Base-by-base conservation (phyloP, 1,284 basidiomycete genomes). In the Boletus hoseneyae region DNA sequence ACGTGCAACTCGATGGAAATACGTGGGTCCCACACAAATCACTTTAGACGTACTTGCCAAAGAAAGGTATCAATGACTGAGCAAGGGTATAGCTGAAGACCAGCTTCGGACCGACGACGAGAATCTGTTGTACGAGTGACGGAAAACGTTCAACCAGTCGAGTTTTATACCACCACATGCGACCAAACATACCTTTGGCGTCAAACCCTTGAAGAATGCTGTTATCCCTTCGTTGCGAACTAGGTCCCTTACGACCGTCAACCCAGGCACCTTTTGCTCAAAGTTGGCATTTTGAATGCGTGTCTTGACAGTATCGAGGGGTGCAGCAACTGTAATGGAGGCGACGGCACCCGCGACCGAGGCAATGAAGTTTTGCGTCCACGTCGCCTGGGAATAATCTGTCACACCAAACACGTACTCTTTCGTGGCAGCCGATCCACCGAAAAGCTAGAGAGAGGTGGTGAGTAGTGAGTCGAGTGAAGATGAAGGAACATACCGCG, bases 201-300 rank as follows among this genome's bases (percentile, higher is more conserved):
- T 97, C 57, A 97, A 74, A 34, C 95, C 95, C 76, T 99, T 98
- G 81, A 99, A 98, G 72, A 98, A 90, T n/a, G 93, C 92, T 0
- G 71, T 65, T 7, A 76, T 48, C 32, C 96, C 96, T 72, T 99
- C 96, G 55, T 92, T 82, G 70, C 83, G 86, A 66, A 98, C 68
- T 61, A 99, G 79, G 39, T 98, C 96, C 67, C 81, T 85, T 57
- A 98, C 76, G 48, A 98, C 90, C 1, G 84, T 84, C 45, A 88
- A 62, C n/a, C 97, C 96, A 34, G 84, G 80, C n/a, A 87, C 90
- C 66, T 94, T 93, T 49, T 78, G 80, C 73, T 96, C 92, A 67
- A 99, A 99, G 78, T 97, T 97, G 57, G 94, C 93, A 70, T 97
- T 97, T 70, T 98, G 96, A 57, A 98, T 97, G 41, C 94, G 87